These are phyloP conservation scores for Piper longum DNA, from an alignment of 164 flowering plant genomes.

Conservation along the genomic window DNA sequence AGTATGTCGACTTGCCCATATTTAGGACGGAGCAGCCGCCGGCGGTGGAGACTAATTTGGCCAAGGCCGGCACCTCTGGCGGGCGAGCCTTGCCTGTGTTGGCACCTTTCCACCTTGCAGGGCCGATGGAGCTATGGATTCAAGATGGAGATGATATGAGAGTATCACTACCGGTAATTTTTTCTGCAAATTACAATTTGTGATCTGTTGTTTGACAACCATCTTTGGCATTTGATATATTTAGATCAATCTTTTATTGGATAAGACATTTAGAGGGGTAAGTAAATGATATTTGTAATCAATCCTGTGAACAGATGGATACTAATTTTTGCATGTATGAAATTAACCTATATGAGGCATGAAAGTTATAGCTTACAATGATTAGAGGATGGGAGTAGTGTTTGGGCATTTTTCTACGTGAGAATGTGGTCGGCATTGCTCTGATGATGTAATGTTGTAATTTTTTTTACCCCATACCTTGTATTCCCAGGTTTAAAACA, in stretches of 20 bases:
- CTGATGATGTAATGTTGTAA: too few species aligned
- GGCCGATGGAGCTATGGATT: slow-evolving; percentile 98
- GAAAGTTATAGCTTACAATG: too few species aligned
- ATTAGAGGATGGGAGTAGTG: too few species aligned
- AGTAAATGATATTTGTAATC: too few species aligned
- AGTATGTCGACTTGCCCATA: slow-evolving; percentile 73
- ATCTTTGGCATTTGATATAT: background rate
- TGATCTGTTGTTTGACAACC: background rate
- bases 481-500: too few species aligned
- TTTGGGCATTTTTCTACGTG: too few species aligned
- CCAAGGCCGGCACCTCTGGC: slow-evolving; percentile 14
- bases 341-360: too few species aligned
- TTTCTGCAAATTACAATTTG: background rate
- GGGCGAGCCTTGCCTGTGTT: slow-evolving; percentile 41
- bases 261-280: too few species aligned
- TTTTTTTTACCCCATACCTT: too few species aligned
- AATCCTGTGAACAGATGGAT: too few species aligned
- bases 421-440: too few species aligned
- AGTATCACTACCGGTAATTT: slow-evolving; percentile 64
- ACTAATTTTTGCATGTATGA: too few species aligned
- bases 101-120: slow-evolving; percentile 89
- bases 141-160: slow-evolving; percentile 85
- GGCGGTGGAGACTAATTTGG: slow-evolving; percentile 25
- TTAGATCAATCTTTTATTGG: background rate
- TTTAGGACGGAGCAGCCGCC: slow-evolving; percentile 31